Base-by-base conservation (phyloP, 768 basidiomycete species). In the Gelatoporia subvermispora region DNA sequence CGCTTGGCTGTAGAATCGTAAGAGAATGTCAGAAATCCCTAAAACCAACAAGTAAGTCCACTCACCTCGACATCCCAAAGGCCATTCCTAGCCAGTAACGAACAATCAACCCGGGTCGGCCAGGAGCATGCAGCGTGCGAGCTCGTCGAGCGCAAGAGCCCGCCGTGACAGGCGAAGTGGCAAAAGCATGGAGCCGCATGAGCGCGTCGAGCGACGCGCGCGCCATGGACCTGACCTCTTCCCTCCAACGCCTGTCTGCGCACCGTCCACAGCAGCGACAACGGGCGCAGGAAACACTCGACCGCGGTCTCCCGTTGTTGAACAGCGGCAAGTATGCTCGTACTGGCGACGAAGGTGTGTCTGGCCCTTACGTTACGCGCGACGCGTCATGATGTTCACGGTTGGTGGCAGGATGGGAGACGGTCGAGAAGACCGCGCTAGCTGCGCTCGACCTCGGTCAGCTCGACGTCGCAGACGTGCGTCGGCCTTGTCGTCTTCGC, bases 401-500 rank as follows among this genome's bases (percentile, higher is more conserved):
- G n/a, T 8, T 10, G 7, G 31, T 3, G 9, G 15, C 57, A 92
- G 92, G 75, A 24, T 93, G 88, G 89, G 75, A 76, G 10, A 83
- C 88, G 52, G 65, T 90, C 8, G 93, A 95, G 59, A 89, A 93
- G 58, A 72, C 93, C 2, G 76, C 81, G 2, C 65, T 90, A 42
- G 88, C 93, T 3, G 76, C 92, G 3, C 69, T 92, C 43, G 90
- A 94, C 55, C 69, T 85, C 11, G 88, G 85, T 22, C 72, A 82
- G 45, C 50, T 82, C 21, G 82, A 88, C 43, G 68, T 90, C 25
- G 87, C 91, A 22, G 80, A 90, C 64, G 91, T 93, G 65, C 52
- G 78, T 71, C 10, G 24, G 40, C n/a, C 25, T 23, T 21, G 21
- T 11, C 44, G 22, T 38, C 49, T 45, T 24, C 18, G 21, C 18